Evolutionary conservation across 768 basidiomycete genomes (phyloP).

Genomic region (Filobasidium wieringae): DNA sequence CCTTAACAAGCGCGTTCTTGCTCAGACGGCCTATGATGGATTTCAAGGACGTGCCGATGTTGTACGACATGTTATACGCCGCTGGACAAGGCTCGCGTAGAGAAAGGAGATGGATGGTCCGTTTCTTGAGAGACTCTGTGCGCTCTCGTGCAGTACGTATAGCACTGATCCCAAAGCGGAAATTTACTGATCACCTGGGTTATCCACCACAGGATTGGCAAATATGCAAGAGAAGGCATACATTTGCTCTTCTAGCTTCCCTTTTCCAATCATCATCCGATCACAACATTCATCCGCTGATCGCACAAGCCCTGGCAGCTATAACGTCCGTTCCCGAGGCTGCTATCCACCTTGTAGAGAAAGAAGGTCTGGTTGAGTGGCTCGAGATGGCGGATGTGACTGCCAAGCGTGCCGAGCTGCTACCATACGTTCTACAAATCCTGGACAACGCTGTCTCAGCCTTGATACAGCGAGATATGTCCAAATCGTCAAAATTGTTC

Average conservation of each 20-base stretch:
- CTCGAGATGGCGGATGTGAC: constrained; percentile 53
- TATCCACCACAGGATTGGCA: constrained; percentile 57
- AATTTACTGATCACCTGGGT: neutral
- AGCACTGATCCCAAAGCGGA: too few relatives aligned
- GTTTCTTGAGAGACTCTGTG: constrained; percentile 71
- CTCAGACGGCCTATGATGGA: constrained; percentile 79
- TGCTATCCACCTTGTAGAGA: constrained; percentile 57
- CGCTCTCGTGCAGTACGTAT: constrained; percentile 42
- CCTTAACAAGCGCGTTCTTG: constrained; percentile 71
- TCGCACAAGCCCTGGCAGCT: constrained; percentile 45
- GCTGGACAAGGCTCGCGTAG: constrained; percentile 66
- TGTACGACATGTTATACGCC: constrained; percentile 79
- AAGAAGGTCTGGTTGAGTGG: constrained; percentile 66
- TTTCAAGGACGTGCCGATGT: constrained; percentile 70
- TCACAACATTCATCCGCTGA: constrained; percentile 45
- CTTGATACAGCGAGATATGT: neutral
- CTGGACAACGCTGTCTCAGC: constrained; percentile 37
- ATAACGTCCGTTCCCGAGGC: constrained; percentile 51
- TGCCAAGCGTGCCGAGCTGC: neutral
- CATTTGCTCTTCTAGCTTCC: constrained; percentile 77
- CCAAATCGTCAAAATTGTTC: neutral
- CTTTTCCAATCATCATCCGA: constrained; percentile 63
- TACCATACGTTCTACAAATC: constrained; percentile 22
- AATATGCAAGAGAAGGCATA: constrained; percentile 65
- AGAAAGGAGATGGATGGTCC: constrained; percentile 79